Percentiles rank a stretch among this genome's conserved stretches.
phyloP scores from a whole-genome alignment of 2,329 filamentous ascomycete genomes.

The Fusarium longipes region DNA sequence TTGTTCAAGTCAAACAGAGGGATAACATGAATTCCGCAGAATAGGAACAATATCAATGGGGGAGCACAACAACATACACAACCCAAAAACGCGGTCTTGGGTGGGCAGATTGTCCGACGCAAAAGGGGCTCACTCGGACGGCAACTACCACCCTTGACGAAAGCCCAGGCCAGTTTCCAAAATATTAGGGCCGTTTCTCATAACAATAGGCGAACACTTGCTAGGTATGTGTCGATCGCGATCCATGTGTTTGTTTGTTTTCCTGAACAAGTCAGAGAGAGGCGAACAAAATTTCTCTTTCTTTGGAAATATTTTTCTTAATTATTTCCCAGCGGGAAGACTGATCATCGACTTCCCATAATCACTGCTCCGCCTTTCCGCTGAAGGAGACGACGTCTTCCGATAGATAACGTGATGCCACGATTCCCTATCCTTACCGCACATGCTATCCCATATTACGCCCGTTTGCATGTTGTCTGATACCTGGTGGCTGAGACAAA shows the following conservation, averaged over 20 bases:
- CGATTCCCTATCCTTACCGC: constrained; percentile 12
- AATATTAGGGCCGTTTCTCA: constrained; percentile 27
- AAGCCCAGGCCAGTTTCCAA: constrained; percentile 14
- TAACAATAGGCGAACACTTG: constrained; percentile 8
- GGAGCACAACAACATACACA: neutral
- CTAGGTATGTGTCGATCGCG: constrained; percentile 10
- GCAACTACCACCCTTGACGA: constrained; percentile 6
- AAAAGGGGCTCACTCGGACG: constrained; percentile 11
- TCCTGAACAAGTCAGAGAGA: neutral
- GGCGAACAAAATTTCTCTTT: neutral
- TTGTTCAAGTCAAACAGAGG: constrained; percentile 8
- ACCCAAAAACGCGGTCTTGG: neutral
- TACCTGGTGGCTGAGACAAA: constrained; percentile 9
- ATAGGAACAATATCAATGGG: constrained; percentile 7
- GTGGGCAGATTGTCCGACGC: neutral
- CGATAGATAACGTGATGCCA: constrained; percentile 7
- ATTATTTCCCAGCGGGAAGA: neutral
- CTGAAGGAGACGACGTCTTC: neutral
- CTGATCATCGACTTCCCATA: neutral
- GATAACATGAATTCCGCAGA: neutral
- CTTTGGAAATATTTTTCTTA: no score
- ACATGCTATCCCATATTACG: neutral
- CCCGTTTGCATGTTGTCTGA: constrained; percentile 5
- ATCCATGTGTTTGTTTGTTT: neutral
- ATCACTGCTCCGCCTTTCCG: neutral